Evolutionary conservation across 768 basidiomycete species (phyloP).

Genomic region (Russula earlei): DNA sequence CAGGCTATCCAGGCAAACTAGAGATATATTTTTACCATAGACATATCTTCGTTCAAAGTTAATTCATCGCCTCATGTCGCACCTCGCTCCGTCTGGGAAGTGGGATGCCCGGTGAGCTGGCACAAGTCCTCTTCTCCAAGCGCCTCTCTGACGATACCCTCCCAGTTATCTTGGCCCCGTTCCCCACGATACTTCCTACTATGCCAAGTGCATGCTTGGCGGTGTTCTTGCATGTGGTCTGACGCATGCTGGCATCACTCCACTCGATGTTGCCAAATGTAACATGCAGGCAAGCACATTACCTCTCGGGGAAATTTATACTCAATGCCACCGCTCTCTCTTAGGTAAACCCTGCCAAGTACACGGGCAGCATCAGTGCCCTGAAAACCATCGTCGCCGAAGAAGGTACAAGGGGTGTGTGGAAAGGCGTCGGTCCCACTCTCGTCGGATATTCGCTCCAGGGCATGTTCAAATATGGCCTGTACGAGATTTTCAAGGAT

Average conservation of each 20-base stretch:
- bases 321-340: constrained; percentile 1
- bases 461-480: constrained; percentile 98
- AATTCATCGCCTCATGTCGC: constrained; percentile 36
- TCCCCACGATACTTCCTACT: constrained; percentile 67
- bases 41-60: constrained; percentile 26
- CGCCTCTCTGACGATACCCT: neutral
- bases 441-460: constrained; percentile 90
- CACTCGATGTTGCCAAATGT: constrained; percentile 82
- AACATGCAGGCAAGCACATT: constrained; percentile 68
- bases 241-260: constrained; percentile 83
- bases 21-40: constrained; percentile 26
- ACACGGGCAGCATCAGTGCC: constrained; percentile 52
- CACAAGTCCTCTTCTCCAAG: constrained; percentile 7
- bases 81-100: constrained; percentile 42
- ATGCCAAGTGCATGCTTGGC: constrained; percentile 80
- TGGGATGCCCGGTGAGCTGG: constrained; percentile 62
- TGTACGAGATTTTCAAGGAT: constrained; percentile 97
- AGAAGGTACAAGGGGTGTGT: constrained; percentile 78
- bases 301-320: neutral
- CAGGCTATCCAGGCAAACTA: constrained; percentile 27
- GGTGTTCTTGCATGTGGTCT: constrained; percentile 81
- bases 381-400: constrained; percentile 62
- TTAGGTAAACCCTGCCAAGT: constrained; percentile 71
- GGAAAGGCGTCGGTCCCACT: constrained; percentile 93
- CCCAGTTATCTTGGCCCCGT: constrained; percentile 58